phyloP scores from a whole-genome alignment of 148 eudicot species.

The Nepenthes gracilis region DNA sequence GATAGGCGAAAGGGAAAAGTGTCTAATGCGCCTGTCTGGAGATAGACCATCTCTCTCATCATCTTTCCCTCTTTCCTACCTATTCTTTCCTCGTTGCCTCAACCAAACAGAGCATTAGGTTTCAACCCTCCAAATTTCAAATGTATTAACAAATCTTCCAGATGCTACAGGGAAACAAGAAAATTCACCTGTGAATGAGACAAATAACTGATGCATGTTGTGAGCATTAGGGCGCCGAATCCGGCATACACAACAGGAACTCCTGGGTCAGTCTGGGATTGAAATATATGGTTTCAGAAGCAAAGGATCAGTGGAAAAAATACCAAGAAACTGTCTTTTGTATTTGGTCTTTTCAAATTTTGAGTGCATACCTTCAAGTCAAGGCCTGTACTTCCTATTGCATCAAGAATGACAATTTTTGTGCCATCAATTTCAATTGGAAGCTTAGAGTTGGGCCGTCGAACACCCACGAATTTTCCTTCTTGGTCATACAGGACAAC shows the following conservation, averaged over 20 bases:
- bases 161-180: background rate
- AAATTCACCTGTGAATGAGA: constrained; percentile 83
- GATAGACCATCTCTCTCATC: too few species aligned
- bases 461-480: constrained; percentile 85
- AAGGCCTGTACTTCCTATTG: constrained; percentile 93
- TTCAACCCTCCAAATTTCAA: background rate
- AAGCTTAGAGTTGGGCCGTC: constrained; percentile 82
- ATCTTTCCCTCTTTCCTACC: too few species aligned
- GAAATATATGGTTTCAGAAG: background rate
- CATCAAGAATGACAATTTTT: constrained; percentile 68
- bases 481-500: constrained; percentile 83
- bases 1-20: too few species aligned
- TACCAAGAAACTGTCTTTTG: background rate
- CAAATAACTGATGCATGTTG: constrained; percentile 84
- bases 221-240: constrained; percentile 92
- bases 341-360: background rate
- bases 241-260: constrained; percentile 95
- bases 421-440: constrained; percentile 86
- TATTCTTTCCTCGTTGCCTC: too few species aligned
- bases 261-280: constrained; percentile 82
- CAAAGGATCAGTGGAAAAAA: background rate
- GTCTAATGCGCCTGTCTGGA: too few species aligned
- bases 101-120: background rate
- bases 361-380: constrained; percentile 51
- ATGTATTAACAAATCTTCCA: background rate